phyloP scores from a whole-genome alignment of 192 early-diverging fungal genomes.

The Linnemannia elongata region DNA sequence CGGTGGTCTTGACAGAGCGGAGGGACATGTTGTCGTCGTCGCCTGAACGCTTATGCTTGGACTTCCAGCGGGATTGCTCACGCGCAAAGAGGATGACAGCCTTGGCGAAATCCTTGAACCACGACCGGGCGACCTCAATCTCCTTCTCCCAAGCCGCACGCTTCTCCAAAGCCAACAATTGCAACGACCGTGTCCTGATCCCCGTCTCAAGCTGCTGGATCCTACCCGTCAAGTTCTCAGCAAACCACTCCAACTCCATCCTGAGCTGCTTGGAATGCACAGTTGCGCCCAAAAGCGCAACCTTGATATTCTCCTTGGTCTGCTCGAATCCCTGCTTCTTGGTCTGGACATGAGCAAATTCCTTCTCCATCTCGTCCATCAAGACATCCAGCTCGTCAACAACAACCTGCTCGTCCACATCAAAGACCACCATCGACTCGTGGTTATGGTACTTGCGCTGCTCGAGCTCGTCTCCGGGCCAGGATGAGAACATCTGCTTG shows the following conservation, averaged over 20 bases:
- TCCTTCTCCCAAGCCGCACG: conserved; percentile 51
- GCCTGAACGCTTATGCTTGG: conserved; percentile 27
- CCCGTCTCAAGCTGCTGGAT: conserved; percentile 42
- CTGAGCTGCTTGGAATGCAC: conserved; percentile 44
- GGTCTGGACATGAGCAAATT: conserved; percentile 33
- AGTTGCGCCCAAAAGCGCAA: conserved; percentile 25
- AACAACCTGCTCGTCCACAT: conserved; percentile 50
- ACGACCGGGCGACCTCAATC: conserved; percentile 41
- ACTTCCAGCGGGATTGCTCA: conserved; percentile 37
- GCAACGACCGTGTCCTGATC: conserved; percentile 33
- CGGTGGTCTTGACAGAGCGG: conserved; percentile 41
- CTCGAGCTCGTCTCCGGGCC: conserved; percentile 51
- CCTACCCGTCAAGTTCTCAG: conserved; percentile 21
- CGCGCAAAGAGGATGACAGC: conserved; percentile 51
- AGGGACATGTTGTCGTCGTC: conserved; percentile 38
- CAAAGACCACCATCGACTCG: conserved; percentile 48
- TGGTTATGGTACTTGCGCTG: conserved; percentile 25
- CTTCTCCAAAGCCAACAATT: conserved; percentile 41
- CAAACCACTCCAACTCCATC: conserved; percentile 38
- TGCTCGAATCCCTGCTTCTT: conserved; percentile 25
- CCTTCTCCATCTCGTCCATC: conserved; percentile 45
- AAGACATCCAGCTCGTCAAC: conserved; percentile 50
- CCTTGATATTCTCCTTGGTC: conserved; percentile 22
- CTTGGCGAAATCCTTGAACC: conserved; percentile 58
- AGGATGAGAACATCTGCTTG: conserved; percentile 50